These are phyloP conservation scores for Thoreauomyces humboldtii DNA, from an alignment of 192 early-diverging fungal genomes.

Conservation along the genomic window DNA sequence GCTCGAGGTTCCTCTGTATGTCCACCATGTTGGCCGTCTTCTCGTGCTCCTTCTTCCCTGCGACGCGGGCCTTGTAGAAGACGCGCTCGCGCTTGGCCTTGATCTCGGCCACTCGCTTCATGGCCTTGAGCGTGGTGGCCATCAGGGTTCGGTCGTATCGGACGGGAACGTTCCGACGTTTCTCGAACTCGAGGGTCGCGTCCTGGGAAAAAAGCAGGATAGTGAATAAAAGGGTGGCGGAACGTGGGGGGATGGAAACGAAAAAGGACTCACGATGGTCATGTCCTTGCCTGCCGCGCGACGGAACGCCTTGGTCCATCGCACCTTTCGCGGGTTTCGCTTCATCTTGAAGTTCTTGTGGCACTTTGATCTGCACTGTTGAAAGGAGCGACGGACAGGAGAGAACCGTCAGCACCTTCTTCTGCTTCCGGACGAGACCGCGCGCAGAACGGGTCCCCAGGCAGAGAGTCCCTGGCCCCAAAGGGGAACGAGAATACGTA, in stretches of 20 bases:
- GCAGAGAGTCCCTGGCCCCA: not conserved
- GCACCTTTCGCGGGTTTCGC: slow-evolving; percentile 98
- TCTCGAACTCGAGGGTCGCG: slow-evolving; percentile 97
- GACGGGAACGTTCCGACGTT: slow-evolving; percentile 95
- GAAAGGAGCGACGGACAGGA: too few species aligned
- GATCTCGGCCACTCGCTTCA: slow-evolving; percentile 97
- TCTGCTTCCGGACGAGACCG: too few species aligned
- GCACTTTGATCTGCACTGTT: slow-evolving; percentile 96
- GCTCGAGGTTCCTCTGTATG: slow-evolving; percentile 84
- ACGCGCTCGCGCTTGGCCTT: slow-evolving; percentile 88
- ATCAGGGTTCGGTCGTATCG: slow-evolving; percentile 97
- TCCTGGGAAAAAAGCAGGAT: slow-evolving; percentile 54
- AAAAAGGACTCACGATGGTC: slow-evolving; percentile 75
- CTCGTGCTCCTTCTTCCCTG: slow-evolving; percentile 81
- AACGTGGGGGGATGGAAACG: not conserved
- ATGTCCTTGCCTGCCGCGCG: slow-evolving; percentile 99
- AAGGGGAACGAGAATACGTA: slow-evolving; percentile 22
- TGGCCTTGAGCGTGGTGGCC: slow-evolving; percentile 96
- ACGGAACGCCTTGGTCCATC: slow-evolving; percentile 99
- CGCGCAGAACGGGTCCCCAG: too few species aligned
- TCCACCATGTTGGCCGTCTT: slow-evolving; percentile 70
- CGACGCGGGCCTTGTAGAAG: slow-evolving; percentile 80
- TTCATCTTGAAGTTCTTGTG: slow-evolving; percentile 99
- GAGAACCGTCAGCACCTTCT: too few species aligned
- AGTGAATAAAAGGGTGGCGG: not conserved